A percentile compares a stretch with the other conserved stretches of the same genome.
These are phyloP conservation scores for Colletotrichum brevisporum DNA, from an alignment of 2,329 filamentous ascomycete genomes.

Conservation along the genomic window DNA sequence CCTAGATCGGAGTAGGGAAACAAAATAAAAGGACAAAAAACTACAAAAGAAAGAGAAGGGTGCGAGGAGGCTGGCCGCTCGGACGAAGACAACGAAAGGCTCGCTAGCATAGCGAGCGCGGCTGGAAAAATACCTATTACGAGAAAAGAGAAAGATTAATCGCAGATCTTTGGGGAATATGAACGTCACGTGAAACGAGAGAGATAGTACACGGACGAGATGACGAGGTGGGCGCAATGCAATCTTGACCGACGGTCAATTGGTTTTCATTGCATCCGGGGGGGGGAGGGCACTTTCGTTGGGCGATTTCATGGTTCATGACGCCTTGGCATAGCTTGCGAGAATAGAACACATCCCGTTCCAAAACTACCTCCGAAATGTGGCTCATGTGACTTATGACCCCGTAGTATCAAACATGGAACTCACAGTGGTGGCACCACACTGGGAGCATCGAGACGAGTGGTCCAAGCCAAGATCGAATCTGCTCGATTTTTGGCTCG, in stretches of 20 bases:
- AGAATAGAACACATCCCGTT: slow-evolving; percentile 25
- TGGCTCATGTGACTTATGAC: no score
- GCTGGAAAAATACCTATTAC: not conserved
- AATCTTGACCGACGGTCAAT: no score
- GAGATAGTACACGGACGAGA: no score
- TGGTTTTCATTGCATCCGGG: slow-evolving; percentile 1
- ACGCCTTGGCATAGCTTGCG: slow-evolving; percentile 28
- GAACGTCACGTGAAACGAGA: not conserved
- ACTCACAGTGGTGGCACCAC: no score
- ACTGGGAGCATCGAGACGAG: no score
- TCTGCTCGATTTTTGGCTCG: slow-evolving; percentile 40
- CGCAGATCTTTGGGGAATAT: not conserved
- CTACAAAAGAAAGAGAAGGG: not conserved
- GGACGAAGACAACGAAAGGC: not conserved
- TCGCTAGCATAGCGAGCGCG: slow-evolving; percentile 19
- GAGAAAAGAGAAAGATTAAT: not conserved
- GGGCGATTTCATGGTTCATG: not conserved
- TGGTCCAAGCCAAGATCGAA: slow-evolving; percentile 29
- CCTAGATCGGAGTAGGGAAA: not conserved
- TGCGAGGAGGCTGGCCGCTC: slow-evolving; percentile 19
- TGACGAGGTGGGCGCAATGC: no score
- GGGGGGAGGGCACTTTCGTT: not conserved
- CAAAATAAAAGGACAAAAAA: slow-evolving; percentile 20
- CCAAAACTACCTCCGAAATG: not conserved
- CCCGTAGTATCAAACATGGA: not conserved